Conservation (phyloP, 176 grass and related monocot species). For the Aegilops sharonensis region DNA sequence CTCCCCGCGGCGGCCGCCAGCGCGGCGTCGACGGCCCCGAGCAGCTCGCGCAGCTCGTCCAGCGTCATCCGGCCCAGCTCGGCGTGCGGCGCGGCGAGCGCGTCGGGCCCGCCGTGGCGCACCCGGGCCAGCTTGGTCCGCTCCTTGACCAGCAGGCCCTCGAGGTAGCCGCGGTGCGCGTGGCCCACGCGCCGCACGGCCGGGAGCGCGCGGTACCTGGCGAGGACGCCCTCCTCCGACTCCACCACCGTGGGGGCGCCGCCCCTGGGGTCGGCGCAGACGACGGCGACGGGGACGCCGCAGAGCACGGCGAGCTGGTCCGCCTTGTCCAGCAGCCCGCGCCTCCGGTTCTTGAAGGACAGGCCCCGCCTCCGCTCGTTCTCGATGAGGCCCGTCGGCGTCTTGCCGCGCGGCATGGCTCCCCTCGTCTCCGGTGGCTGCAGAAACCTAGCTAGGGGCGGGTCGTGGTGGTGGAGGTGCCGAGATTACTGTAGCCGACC, state of each 20-base stretch:
- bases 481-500: slow-evolving; percentile 1
- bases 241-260: not conserved
- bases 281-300: slow-evolving; percentile 17
- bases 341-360: not conserved
- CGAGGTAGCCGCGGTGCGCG: slow-evolving; percentile 12
- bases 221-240: slow-evolving; percentile 19
- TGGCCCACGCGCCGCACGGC: not conserved
- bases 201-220: slow-evolving; percentile 27
- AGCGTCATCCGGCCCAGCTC: not conserved
- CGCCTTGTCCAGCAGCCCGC: slow-evolving; percentile 22
- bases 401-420: slow-evolving; percentile 20
- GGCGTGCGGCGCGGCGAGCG: not conserved
- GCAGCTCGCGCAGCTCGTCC: not conserved
- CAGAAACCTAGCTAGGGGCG: not conserved
- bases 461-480: not conserved
- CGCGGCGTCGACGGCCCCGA: slow-evolving; percentile 19
- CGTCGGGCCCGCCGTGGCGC: not conserved
- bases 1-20: slow-evolving; percentile 5
- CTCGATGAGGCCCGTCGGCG: not conserved
- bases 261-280: slow-evolving; percentile 2
- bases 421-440: not conserved
- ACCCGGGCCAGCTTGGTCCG: slow-evolving; percentile 12
- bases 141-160: not conserved
- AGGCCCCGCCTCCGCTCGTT: not conserved
- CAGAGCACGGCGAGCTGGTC: slow-evolving; percentile 14